Conservation (phyloP, 148 eudicot genomes). For the Dysphania ambrosioides region DNA sequence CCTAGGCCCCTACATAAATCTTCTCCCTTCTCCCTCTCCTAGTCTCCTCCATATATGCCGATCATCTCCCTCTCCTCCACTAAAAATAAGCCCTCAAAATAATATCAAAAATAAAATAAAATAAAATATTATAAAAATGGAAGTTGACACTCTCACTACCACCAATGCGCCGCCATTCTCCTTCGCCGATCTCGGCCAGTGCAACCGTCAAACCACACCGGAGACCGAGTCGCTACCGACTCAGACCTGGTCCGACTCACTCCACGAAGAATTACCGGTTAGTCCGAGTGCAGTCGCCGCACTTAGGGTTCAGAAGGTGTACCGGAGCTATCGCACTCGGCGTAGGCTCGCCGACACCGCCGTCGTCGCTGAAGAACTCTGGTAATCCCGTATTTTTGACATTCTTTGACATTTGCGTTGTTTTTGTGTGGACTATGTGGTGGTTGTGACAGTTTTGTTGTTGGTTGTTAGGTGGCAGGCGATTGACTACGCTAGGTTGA, state of each 20-base stretch:
- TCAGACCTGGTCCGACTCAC: background rate
- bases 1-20: background rate
- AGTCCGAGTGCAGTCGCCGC: constrained; percentile 39
- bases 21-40: background rate
- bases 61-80: constrained; percentile 11
- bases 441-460: background rate
- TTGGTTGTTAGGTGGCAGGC: constrained; percentile 76
- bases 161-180: constrained; percentile 7
- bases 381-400: constrained; percentile 40
- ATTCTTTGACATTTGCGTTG: background rate
- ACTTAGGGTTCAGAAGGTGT: constrained; percentile 65
- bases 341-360: constrained; percentile 84
- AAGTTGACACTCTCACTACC: constrained; percentile 32
- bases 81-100: background rate
- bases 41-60: constrained; percentile 15
- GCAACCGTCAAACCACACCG: background rate
- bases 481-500: constrained; percentile 64
- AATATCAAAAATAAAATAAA: no score
- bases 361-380: constrained; percentile 79
- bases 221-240: background rate
- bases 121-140: constrained; percentile 17
- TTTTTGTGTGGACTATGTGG: background rate
- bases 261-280: background rate
- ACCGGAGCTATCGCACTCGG: constrained; percentile 79
- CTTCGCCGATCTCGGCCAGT: constrained; percentile 13